Percentiles rank a stretch among this genome's conserved stretches.
Conservation (phyloP, 2,329 filamentous ascomycete genomes). For the Penicillium oxalicum region DNA sequence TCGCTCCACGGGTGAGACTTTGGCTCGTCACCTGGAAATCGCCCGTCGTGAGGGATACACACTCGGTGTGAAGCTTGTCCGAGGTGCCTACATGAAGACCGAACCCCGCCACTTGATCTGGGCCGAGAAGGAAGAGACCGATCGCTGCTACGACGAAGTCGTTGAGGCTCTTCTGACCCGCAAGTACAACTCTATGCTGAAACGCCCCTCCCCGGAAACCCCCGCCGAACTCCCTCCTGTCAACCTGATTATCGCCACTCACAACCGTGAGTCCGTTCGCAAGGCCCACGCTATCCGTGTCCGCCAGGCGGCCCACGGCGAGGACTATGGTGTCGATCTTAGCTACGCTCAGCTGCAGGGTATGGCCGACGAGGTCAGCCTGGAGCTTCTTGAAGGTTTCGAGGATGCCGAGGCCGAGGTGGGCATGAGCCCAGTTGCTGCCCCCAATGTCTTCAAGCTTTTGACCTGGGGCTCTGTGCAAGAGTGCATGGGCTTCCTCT, state of each 20-base stretch:
- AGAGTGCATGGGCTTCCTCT: slow-evolving; percentile 55
- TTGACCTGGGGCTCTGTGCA: slow-evolving; percentile 55
- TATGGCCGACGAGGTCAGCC: slow-evolving; percentile 90
- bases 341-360: slow-evolving; percentile 79
- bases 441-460: slow-evolving; percentile 53
- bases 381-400: slow-evolving; percentile 47
- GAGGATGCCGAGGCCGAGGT: slow-evolving; percentile 22
- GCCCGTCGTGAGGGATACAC: slow-evolving; percentile 46
- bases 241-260: slow-evolving; percentile 54
- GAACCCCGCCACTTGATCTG: slow-evolving; percentile 44
- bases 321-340: slow-evolving; percentile 40
- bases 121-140: slow-evolving; percentile 44
- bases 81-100: slow-evolving; percentile 49
- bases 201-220: slow-evolving; percentile 37
- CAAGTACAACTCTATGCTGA: slow-evolving; percentile 53
- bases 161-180: slow-evolving; percentile 51
- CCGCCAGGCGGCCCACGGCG: slow-evolving; percentile 43
- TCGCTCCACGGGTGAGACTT: slow-evolving; percentile 42
- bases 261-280: slow-evolving; percentile 51
- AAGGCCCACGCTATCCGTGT: slow-evolving; percentile 45
- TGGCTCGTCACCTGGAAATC: slow-evolving; percentile 42
- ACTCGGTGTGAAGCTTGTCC: slow-evolving; percentile 49
- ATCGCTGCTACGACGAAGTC: slow-evolving; percentile 52
- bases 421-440: slow-evolving; percentile 23
- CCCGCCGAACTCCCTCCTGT: slow-evolving; percentile 36